phyloP scores from a whole-genome alignment of 208 protist genomes.

The Trypanosoma congolense region DNA sequence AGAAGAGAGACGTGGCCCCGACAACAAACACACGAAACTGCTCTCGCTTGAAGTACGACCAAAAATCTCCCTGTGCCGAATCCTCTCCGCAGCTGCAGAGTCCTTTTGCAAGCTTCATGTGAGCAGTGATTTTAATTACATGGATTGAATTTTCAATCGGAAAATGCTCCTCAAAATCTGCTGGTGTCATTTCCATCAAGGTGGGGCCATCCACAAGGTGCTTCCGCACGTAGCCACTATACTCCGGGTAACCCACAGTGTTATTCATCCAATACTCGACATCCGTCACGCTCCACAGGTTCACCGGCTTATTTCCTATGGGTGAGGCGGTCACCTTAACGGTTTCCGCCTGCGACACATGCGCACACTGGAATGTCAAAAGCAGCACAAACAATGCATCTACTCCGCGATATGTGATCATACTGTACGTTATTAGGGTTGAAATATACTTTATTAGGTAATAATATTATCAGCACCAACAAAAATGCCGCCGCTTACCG shows the following conservation, averaged over 20 bases:
- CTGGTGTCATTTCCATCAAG: constrained; percentile 39
- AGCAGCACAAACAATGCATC: not conserved
- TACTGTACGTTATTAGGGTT: not conserved
- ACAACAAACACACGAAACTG: constrained; percentile 35
- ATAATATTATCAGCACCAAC: no score
- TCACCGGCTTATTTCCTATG: constrained; percentile 25
- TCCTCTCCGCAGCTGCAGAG: constrained; percentile 22
- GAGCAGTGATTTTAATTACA: constrained; percentile 44
- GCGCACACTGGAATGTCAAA: not conserved
- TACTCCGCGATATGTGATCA: not conserved
- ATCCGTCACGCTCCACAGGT: constrained; percentile 34
- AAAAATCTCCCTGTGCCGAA: constrained; percentile 22
- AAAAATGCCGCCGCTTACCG: not conserved
- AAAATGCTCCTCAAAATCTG: constrained; percentile 54
- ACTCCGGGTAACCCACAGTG: constrained; percentile 52
- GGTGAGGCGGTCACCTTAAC: constrained; percentile 2
- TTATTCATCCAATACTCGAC: constrained; percentile 54
- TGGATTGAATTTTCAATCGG: constrained; percentile 49
- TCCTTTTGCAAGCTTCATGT: constrained; percentile 37
- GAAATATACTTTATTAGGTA: no score
- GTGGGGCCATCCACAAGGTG: constrained; percentile 50
- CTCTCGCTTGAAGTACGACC: constrained; percentile 37
- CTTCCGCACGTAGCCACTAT: constrained; percentile 34
- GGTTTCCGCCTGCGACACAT: constrained; percentile 2
- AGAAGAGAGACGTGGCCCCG: constrained; percentile 30